Base-by-base conservation (phyloP, 2,329 filamentous ascomycete genomes). In the Bipolaris zeicola region DNA sequence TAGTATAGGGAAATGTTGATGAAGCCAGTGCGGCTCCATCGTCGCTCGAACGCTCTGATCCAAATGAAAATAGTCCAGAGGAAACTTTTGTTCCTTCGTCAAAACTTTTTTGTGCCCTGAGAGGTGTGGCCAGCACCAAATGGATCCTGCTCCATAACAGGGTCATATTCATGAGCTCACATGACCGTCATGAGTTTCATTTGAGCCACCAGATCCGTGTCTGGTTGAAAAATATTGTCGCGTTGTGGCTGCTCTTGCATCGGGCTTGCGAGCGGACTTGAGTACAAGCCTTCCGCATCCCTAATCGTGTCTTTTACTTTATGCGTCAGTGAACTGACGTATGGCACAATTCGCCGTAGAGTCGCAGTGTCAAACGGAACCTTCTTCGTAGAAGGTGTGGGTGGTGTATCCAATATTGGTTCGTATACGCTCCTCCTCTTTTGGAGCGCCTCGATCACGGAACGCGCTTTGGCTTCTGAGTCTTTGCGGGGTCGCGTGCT, bases 321-420 rank as follows among this genome's bases (percentile, higher is more conserved):
- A 34, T 78, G 78, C 53, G 78, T 80, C 53, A 82, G 70, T 8
- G 76, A 76, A 55, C 74, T 78, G 39, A 82, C 80, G 62, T 82
- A 81, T 3, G 80, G 80, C 24, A 89, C 86, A 53, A 89, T 84
- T 66, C 87, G 83, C 62, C 82, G 81, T 13, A 89, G 78, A 41
- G 86, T 88, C 24, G 83, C 83, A 2, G 86, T 88, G 66, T 88
- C 86, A 67, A 89, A 89, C 0, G 85, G 84, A n/a, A 88, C 81
- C 64, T 87, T 88, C 63, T 80, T 80, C 37, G 73, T 68, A 3
- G 68, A 59, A n/a, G 74, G 70, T 11, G 70, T 68, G 1, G 66
- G 65, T 7, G 70, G 64, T 11, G 62, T 46, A 37, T 69, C 63
- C 3, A 64, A 55, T 20, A 68, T 58, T 28, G 70, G 60, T 43